Percentiles rank a stretch among this genome's conserved stretches.
These are phyloP conservation scores for Penicillium decumbens DNA, from an alignment of 2,329 filamentous ascomycete genomes.

Conservation along the genomic window DNA sequence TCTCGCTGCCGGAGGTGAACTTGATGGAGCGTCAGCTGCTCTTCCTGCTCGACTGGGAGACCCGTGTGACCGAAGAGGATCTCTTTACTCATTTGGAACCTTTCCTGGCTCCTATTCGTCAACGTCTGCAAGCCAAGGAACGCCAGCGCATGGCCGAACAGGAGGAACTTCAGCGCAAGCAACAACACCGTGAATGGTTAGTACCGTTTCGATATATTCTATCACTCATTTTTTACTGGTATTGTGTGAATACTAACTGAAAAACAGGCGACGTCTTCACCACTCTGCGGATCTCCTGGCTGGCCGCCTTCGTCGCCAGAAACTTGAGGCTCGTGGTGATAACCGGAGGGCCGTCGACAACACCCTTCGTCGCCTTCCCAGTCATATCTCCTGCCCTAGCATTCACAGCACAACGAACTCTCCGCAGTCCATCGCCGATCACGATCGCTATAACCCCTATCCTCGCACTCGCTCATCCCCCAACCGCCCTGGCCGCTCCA, in stretches of 20 bases:
- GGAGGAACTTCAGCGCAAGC: constrained; percentile 31
- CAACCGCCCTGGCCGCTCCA: constrained; percentile 35
- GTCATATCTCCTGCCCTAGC: constrained; percentile 27
- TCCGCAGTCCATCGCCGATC: constrained; percentile 28
- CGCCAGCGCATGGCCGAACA: constrained; percentile 47
- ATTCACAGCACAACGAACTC: constrained; percentile 34
- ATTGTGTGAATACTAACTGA: constrained; percentile 3
- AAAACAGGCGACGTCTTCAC: constrained; percentile 29
- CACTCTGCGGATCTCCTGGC: constrained; percentile 35
- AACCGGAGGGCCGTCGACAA: constrained; percentile 18
- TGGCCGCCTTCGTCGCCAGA: constrained; percentile 36
- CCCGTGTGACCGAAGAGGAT: constrained; percentile 77
- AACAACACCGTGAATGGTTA: constrained; percentile 36
- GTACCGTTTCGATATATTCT: neutral
- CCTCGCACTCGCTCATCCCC: constrained; percentile 35
- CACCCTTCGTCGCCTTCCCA: constrained; percentile 28
- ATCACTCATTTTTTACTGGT: neutral
- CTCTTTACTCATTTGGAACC: constrained; percentile 81
- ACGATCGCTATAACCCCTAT: constrained; percentile 37
- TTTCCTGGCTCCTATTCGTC: constrained; percentile 81
- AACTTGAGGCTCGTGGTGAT: constrained; percentile 30
- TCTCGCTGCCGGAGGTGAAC: constrained; percentile 93
- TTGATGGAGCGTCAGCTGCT: constrained; percentile 99
- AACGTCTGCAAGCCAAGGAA: constrained; percentile 52
- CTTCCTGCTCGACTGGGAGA: constrained; percentile 90